phyloP scores from a whole-genome alignment of 495 filamentous ascomycete genomes.

The Xylaria scruposa region DNA sequence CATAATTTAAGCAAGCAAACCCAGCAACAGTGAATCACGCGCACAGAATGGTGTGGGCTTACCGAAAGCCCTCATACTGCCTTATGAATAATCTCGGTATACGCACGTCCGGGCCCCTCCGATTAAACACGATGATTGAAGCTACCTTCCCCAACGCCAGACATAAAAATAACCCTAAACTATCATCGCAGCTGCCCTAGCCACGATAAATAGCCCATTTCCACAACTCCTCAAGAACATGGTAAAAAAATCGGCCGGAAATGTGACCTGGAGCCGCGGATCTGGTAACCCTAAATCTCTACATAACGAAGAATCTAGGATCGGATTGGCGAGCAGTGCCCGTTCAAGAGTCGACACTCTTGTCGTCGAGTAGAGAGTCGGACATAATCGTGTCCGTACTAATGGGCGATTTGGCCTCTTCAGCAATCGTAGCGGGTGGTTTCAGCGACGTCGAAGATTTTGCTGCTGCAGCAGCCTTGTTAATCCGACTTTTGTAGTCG shows the following conservation, averaged over 20 bases:
- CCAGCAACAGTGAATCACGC: background rate
- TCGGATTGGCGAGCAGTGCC: background rate
- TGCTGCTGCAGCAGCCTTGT: slow-evolving; percentile 48
- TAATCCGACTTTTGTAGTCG: slow-evolving; percentile 68
- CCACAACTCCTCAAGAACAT: slow-evolving; percentile 24
- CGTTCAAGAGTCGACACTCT: slow-evolving; percentile 32
- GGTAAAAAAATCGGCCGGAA: background rate
- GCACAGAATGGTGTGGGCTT: slow-evolving; percentile 11
- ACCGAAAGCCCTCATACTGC: slow-evolving; percentile 11
- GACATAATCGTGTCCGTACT: slow-evolving; percentile 37
- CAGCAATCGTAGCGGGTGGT: slow-evolving; percentile 42
- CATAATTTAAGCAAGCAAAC: slow-evolving; percentile 1
- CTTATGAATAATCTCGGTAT: slow-evolving; percentile 13
- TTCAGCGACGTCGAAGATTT: slow-evolving; percentile 44
- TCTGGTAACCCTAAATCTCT: background rate
- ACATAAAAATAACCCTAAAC: slow-evolving; percentile 14
- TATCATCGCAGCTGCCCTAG: slow-evolving; percentile 1
- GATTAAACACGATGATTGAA: slow-evolving; percentile 17
- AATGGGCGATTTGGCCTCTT: slow-evolving; percentile 52
- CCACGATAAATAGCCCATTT: slow-evolving; percentile 8
- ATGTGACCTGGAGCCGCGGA: slow-evolving; percentile 6
- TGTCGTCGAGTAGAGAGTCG: slow-evolving; percentile 45
- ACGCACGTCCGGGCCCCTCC: slow-evolving; percentile 8
- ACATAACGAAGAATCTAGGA: slow-evolving; percentile 9
- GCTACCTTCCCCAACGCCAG: slow-evolving; percentile 24